These are phyloP conservation scores for Incumbomyces lentus DNA, from an alignment of 2,329 filamentous ascomycete genomes.

Conservation along the genomic window DNA sequence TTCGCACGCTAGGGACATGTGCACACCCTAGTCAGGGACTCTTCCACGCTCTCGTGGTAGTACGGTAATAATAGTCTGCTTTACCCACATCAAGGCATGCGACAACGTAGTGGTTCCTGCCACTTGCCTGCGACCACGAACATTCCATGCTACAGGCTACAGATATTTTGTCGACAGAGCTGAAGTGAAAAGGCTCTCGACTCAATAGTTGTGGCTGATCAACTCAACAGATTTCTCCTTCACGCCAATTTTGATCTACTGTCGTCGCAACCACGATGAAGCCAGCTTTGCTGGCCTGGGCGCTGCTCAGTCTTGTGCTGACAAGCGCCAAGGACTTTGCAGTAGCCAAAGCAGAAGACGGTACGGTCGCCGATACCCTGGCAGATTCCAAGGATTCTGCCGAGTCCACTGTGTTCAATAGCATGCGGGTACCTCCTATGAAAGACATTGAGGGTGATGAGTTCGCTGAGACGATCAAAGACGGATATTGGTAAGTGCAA, in stretches of 20 bases:
- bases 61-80: too few species aligned
- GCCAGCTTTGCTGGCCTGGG: constrained; percentile 20
- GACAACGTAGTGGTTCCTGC: too few species aligned
- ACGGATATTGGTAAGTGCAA: constrained; percentile 41
- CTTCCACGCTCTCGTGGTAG: too few species aligned
- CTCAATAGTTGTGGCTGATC: too few species aligned
- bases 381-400: constrained; percentile 22
- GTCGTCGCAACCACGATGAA: constrained; percentile 13
- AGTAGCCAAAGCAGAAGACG: constrained; percentile 13
- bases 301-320: constrained; percentile 11
- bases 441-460: constrained; percentile 38
- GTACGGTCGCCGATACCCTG: constrained; percentile 13
- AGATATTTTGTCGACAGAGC: too few species aligned
- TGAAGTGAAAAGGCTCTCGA: background rate
- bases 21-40: too few species aligned
- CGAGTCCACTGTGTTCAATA: constrained; percentile 40
- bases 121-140: too few species aligned
- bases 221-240: background rate
- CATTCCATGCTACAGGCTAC: background rate
- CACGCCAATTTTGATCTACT: background rate
- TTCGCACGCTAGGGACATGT: too few species aligned
- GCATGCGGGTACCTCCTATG: constrained; percentile 40
- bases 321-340: background rate
- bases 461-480: constrained; percentile 39
- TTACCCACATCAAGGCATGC: too few species aligned